Evolutionary conservation across 495 filamentous ascomycete species (phyloP).

Genomic region (Apodospora peruviana): DNA sequence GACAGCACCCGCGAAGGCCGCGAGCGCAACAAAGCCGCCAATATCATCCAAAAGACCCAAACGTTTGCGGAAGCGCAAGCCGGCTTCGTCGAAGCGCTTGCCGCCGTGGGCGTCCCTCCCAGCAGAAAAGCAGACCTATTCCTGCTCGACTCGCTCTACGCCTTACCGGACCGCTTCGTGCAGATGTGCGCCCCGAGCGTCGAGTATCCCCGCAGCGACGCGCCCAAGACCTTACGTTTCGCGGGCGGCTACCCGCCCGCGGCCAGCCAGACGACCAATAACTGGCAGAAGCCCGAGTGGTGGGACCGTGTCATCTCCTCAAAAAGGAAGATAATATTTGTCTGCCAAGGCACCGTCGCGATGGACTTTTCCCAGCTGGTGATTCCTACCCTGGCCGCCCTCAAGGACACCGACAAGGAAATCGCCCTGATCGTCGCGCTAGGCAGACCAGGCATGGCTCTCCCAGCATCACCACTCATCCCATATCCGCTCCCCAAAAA

Average conservation of each 20-base stretch:
- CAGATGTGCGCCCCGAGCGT: background rate
- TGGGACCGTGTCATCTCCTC: background rate
- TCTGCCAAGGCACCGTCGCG: conserved; percentile 33
- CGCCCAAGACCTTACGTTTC: background rate
- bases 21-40: background rate
- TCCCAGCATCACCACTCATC: background rate
- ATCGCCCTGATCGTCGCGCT: conserved; percentile 30
- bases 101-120: background rate
- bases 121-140: background rate
- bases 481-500: conserved; percentile 17
- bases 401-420: conserved; percentile 14
- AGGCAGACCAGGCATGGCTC: conserved; percentile 15
- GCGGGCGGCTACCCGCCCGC: background rate
- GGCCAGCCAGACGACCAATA: background rate
- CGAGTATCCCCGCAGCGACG: background rate
- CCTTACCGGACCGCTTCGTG: background rate
- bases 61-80: background rate
- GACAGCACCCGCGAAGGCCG: background rate
- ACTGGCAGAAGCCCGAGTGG: background rate
- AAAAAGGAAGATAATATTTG: conserved; percentile 30
- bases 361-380: conserved; percentile 25
- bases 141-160: background rate
- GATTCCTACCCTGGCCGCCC: conserved; percentile 27
- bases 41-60: background rate
- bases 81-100: background rate